phyloP scores from a whole-genome alignment of 2,329 filamentous ascomycete genomes.

The Colletotrichum sp. region DNA sequence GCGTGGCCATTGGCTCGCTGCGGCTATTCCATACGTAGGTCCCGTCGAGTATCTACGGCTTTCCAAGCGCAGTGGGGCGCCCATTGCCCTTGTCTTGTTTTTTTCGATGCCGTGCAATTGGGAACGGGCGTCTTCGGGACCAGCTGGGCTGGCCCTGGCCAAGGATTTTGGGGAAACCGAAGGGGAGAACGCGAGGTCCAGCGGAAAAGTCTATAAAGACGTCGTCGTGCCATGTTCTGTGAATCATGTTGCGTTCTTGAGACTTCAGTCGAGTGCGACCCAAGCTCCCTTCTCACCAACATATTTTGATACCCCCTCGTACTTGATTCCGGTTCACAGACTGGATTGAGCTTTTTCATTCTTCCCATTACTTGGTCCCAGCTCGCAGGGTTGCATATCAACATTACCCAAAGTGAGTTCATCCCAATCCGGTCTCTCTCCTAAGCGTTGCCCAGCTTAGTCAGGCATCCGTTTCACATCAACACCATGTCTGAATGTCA shows the following conservation, averaged over 20 bases:
- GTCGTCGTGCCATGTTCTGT: neutral
- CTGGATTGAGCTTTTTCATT: neutral
- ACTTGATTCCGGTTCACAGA: neutral
- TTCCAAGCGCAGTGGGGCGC: neutral
- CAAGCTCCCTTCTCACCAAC: neutral
- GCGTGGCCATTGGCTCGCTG: neutral
- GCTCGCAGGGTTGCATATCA: neutral
- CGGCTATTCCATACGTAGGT: neutral
- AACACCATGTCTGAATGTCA: neutral
- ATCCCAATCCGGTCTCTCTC: neutral
- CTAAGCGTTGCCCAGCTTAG: neutral
- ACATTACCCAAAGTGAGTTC: neutral
- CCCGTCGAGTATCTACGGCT: neutral
- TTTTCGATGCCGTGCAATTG: neutral
- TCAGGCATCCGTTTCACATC: neutral
- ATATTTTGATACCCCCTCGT: neutral
- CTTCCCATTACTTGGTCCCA: neutral
- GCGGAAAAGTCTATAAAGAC: conserved; percentile 12
- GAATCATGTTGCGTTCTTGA: neutral
- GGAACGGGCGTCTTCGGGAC: neutral
- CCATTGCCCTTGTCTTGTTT: neutral
- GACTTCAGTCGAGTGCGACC: neutral
- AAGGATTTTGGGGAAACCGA: neutral
- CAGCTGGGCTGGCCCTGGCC: neutral
- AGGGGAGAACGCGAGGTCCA: neutral